Conservation (phyloP, 495 filamentous ascomycete genomes). For the Aspergillus funiculosus region DNA sequence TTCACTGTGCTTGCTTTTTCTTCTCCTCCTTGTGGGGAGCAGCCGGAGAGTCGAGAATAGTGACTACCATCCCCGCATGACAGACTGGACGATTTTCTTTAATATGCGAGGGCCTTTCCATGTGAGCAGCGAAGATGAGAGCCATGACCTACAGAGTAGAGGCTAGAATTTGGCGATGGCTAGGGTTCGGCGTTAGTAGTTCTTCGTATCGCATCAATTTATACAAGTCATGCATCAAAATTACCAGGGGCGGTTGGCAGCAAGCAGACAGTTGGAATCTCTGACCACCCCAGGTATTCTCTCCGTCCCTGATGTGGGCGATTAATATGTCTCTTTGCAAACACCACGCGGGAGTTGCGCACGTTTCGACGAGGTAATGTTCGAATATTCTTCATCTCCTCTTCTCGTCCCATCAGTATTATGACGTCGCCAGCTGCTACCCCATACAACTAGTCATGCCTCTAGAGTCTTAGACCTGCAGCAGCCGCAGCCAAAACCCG, state of each 20-base stretch:
- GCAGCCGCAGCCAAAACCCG: neutral
- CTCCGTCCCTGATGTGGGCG: neutral
- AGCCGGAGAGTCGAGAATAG: slow-evolving; percentile 6
- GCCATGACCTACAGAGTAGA: too few species aligned
- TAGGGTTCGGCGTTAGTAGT: neutral
- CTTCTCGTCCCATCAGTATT: too few species aligned
- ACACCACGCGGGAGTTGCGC: too few species aligned
- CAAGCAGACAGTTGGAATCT: neutral
- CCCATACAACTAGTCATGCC: neutral
- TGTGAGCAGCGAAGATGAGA: too few species aligned
- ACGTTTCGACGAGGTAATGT: too few species aligned
- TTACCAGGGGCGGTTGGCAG: too few species aligned
- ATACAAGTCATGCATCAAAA: neutral
- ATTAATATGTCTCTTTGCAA: too few species aligned
- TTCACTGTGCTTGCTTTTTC: slow-evolving; percentile 13
- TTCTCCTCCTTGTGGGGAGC: slow-evolving; percentile 13
- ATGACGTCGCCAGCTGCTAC: neutral
- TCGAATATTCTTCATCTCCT: too few species aligned
- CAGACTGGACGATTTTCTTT: neutral
- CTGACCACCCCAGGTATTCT: neutral
- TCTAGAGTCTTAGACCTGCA: neutral
- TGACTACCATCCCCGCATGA: slow-evolving; percentile 16
- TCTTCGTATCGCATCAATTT: neutral
- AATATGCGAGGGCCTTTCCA: neutral
- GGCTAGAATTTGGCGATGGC: too few species aligned